Percentiles rank a stretch among this genome's conserved stretches.
Evolutionary conservation across 805 yeast genomes (phyloP).

Genomic region (Metschnikowia orientalis): DNA sequence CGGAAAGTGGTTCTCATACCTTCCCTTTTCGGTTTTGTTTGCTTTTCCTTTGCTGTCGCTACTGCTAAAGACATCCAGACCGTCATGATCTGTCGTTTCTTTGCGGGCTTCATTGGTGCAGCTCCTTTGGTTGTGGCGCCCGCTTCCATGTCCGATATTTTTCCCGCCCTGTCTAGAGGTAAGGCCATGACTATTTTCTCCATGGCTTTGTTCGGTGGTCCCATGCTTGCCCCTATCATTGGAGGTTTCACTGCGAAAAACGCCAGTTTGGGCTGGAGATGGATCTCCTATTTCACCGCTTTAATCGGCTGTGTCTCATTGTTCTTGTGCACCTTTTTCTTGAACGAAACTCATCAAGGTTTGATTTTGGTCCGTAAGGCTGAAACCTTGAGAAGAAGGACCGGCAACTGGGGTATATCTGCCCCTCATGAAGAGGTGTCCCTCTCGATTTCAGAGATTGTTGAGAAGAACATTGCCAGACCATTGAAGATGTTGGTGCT

Average conservation of each 20-base stretch:
- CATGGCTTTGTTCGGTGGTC: slow-evolving; percentile 33
- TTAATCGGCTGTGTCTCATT: slow-evolving; percentile 48
- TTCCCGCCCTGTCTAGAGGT: slow-evolving; percentile 17
- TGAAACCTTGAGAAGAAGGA: slow-evolving; percentile 52
- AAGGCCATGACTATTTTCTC: slow-evolving; percentile 22
- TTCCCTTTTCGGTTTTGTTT: slow-evolving; percentile 51
- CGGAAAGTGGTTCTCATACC: slow-evolving; percentile 57
- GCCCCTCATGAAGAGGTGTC: slow-evolving; percentile 60
- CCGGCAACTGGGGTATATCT: slow-evolving; percentile 79
- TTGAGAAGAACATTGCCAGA: slow-evolving; percentile 56
- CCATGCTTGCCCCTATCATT: slow-evolving; percentile 21
- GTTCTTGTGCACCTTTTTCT: slow-evolving; percentile 39
- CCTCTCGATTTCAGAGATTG: slow-evolving; percentile 44
- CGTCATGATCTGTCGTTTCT: slow-evolving; percentile 22
- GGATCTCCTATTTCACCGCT: slow-evolving; percentile 72
- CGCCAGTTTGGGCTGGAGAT: slow-evolving; percentile 70
- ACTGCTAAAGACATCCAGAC: slow-evolving; percentile 24
- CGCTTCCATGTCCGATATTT: slow-evolving; percentile 23
- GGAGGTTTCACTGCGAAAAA: slow-evolving; percentile 64
- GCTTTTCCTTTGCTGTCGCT: slow-evolving; percentile 48
- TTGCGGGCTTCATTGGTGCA: slow-evolving; percentile 22
- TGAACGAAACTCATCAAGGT: slow-evolving; percentile 71
- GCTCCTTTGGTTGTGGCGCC: slow-evolving; percentile 26
- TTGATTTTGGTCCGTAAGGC: slow-evolving; percentile 62
- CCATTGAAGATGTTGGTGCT: slow-evolving; percentile 62